A percentile compares a stretch with the other conserved stretches of the same genome.
These are phyloP conservation scores for Barnettozyma hawaiiensis DNA, from an alignment of 1,139 yeast genomes.

Conservation along the genomic window DNA sequence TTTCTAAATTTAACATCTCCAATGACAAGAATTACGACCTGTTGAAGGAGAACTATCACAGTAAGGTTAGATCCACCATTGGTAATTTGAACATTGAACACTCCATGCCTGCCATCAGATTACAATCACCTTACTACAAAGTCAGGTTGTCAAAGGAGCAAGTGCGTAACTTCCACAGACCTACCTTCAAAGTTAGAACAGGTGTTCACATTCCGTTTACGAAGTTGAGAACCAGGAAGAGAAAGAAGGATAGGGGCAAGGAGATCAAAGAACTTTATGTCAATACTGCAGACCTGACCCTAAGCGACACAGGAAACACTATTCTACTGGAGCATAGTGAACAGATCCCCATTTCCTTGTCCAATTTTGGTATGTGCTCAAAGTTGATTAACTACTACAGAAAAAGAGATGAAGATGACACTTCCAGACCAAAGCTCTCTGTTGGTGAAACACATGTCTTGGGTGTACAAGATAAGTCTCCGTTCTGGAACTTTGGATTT, in stretches of 20 bases:
- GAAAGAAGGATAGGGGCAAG: constrained; percentile 85
- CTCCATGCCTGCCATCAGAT: constrained; percentile 76
- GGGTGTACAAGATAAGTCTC: constrained; percentile 92
- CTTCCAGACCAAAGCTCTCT: constrained; percentile 78
- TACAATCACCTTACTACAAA: constrained; percentile 89
- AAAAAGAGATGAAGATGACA: constrained; percentile 75
- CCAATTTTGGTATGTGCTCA: constrained; percentile 94
- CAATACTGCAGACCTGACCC: constrained; percentile 67
- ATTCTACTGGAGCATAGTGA: constrained; percentile 86
- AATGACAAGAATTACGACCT: constrained; percentile 84
- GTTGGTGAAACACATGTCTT: constrained; percentile 94
- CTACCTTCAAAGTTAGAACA: constrained; percentile 68
- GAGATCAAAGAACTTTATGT: constrained; percentile 69
- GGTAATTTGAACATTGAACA: constrained; percentile 91
- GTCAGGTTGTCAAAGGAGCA: constrained; percentile 67
- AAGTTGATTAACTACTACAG: constrained; percentile 90
- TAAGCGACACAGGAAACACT: constrained; percentile 76
- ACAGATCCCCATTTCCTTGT: constrained; percentile 76
- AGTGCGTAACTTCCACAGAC: constrained; percentile 76
- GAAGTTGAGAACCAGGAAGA: constrained; percentile 72
- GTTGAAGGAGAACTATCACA: constrained; percentile 79
- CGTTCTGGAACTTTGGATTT: constrained; percentile 98
- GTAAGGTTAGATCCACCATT: constrained; percentile 88
- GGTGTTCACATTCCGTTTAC: constrained; percentile 74
- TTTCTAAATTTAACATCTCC: constrained; percentile 67